Conservation (phyloP, 345 rosid species). For the Arabidopsis arenosa region DNA sequence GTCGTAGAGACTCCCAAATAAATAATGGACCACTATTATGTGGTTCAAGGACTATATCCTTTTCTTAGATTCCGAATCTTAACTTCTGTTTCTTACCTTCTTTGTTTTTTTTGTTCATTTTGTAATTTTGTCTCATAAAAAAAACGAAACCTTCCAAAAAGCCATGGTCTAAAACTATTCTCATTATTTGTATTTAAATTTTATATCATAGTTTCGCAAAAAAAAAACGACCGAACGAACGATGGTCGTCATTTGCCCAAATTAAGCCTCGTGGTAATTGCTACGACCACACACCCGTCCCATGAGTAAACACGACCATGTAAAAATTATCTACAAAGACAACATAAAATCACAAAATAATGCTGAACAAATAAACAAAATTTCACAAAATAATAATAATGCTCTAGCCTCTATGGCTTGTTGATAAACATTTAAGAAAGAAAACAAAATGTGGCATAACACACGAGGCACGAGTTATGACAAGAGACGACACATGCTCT, state of each 20-base stretch:
- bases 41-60: conserved; percentile 32
- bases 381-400: no score
- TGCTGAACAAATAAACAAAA: background rate
- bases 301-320: conserved; percentile 6
- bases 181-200: background rate
- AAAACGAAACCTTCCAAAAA: conserved; percentile 7
- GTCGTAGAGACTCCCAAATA: conserved; percentile 2
- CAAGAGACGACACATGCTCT: background rate
- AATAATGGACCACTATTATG: conserved; percentile 34
- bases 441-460: background rate
- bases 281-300: conserved; percentile 34
- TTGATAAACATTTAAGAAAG: no score
- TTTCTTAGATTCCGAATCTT: conserved; percentile 42
- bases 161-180: conserved; percentile 18
- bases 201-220: background rate
- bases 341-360: background rate
- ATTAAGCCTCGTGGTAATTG: conserved; percentile 16
- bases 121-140: background rate
- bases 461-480: background rate
- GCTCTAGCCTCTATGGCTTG: no score
- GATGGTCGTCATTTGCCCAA: conserved; percentile 25
- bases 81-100: background rate
- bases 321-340: background rate
- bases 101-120: conserved; percentile 15
- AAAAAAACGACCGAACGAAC: conserved; percentile 16